Conservation (phyloP, 2,329 filamentous ascomycete species). For the Lithohypha guttulata region DNA sequence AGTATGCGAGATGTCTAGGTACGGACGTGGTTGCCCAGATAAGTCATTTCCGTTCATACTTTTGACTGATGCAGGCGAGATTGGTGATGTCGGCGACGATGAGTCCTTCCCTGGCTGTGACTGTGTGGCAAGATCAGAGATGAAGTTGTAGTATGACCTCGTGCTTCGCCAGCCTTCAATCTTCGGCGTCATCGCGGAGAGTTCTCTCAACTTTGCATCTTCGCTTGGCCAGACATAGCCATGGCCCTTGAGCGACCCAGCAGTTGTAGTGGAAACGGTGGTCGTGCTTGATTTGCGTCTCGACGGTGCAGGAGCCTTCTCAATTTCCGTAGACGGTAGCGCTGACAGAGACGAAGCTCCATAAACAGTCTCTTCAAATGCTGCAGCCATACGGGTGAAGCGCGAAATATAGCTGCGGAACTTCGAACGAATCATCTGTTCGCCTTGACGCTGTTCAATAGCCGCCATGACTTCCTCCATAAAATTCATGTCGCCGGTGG, state of each 20-base stretch:
- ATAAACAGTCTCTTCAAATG: slow-evolving; percentile 92
- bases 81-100: slow-evolving; percentile 22
- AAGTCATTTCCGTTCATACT: slow-evolving; percentile 50
- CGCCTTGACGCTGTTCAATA: slow-evolving; percentile 75
- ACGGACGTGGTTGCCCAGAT: slow-evolving; percentile 50
- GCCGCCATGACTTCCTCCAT: slow-evolving; percentile 77
- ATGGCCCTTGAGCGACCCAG: slow-evolving; percentile 54
- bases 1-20: slow-evolving; percentile 81
- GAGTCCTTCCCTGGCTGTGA: slow-evolving; percentile 30
- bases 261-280: slow-evolving; percentile 2
- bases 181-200: slow-evolving; percentile 80
- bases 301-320: slow-evolving; percentile 40
- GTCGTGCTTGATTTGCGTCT: neutral
- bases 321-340: slow-evolving; percentile 61
- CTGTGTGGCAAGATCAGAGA: slow-evolving; percentile 52
- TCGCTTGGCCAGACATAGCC: slow-evolving; percentile 95
- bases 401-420: slow-evolving; percentile 92
- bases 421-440: slow-evolving; percentile 80
- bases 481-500: slow-evolving; percentile 78
- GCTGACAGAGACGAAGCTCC: slow-evolving; percentile 75
- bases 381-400: slow-evolving; percentile 83
- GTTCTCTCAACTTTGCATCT: slow-evolving; percentile 64
- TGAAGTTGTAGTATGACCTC: slow-evolving; percentile 87
- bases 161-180: slow-evolving; percentile 97
- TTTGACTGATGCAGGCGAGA: neutral